Evolutionary conservation across 352 stramenopile species (phyloP).

Genomic region (Phytophthora agathidicida): DNA sequence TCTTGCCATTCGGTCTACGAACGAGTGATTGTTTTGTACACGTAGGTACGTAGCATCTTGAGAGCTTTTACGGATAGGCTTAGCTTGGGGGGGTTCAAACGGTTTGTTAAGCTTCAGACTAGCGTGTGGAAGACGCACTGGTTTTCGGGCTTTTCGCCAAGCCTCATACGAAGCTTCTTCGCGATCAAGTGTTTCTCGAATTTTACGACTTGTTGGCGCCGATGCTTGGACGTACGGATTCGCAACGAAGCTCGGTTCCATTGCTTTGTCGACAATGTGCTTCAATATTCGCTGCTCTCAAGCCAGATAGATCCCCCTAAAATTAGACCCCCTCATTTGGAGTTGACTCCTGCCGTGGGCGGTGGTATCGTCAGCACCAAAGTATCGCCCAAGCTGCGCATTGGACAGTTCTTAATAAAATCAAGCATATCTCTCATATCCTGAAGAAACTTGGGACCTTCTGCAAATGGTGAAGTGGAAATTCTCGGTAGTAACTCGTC

Average conservation of each 20-base stretch:
- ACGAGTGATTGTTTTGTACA: no score
- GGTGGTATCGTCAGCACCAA: slow-evolving; percentile 18
- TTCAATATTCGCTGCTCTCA: no score
- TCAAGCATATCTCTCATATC: slow-evolving; percentile 37
- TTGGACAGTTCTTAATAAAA: slow-evolving; percentile 27
- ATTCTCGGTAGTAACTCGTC: slow-evolving; percentile 26
- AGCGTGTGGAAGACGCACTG: slow-evolving; percentile 49
- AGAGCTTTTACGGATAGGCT: neutral
- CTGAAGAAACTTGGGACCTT: slow-evolving; percentile 38
- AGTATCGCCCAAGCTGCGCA: slow-evolving; percentile 12
- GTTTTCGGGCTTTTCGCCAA: slow-evolving; percentile 46
- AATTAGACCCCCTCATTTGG: slow-evolving; percentile 7
- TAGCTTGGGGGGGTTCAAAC: slow-evolving; percentile 4
- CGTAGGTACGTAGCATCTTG: no score
- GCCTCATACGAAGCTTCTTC: slow-evolving; percentile 53
- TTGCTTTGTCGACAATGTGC: no score
- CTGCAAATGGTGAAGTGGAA: slow-evolving; percentile 33
- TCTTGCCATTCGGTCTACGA: neutral
- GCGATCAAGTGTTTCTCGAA: slow-evolving; percentile 60
- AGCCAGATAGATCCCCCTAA: no score
- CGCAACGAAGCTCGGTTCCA: slow-evolving; percentile 62
- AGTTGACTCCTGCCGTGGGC: neutral
- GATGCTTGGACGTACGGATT: slow-evolving; percentile 55
- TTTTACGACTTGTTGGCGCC: slow-evolving; percentile 41
- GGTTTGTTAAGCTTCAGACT: slow-evolving; percentile 59